Base-by-base conservation (phyloP, 495 filamentous ascomycete genomes). In the Aspergillus bridgeri region DNA sequence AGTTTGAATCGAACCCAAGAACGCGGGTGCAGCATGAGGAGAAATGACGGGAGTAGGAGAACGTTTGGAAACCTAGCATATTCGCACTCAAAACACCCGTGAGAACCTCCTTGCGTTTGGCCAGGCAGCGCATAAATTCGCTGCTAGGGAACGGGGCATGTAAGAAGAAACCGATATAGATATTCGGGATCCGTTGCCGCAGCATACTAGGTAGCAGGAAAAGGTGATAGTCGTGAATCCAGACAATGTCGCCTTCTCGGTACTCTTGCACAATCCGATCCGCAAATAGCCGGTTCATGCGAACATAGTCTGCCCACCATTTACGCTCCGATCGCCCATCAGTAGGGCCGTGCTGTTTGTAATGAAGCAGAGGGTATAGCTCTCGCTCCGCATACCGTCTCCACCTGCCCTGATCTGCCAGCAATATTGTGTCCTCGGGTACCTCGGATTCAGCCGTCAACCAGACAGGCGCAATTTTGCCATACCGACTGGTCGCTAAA, bases 131-230 rank as follows among this genome's bases (percentile, higher is more conserved):
- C 57, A 95, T 83, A 69, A 93, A 96, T 67, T 97, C 92, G 75
- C 89, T 93, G 73, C 91, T 95, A 27, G 92, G 92, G 71, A 96
- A 96, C 2, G 92, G 92, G 18, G 91, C 86, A 68, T 97, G 92
- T 18, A 97, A 78, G 75, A 89, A 97, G 74, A 95, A 94, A 42
- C 92, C 88, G 63, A 96, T 88, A 68, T 92, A 92, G 66, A 92
- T 86, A 64, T 91, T 88, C 1, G 91, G 88, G 22, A 88, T 80
- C 15, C 87, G 82, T 65, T 95, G 90, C 13, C 92, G 83, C 45
- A 97, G 76, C 70, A 96, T 82, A 67, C 86, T 89, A 0, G 92
- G 92, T 8, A 97, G 81, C 11, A 97, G 80, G 54, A 96, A 82
- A 2, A 97, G 81, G 62, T 96, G 89, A 70, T 93, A 96, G 71